Evolutionary conservation across 2,329 filamentous ascomycete genomes (phyloP).

Genomic region (Lachnellula subtilissima): DNA sequence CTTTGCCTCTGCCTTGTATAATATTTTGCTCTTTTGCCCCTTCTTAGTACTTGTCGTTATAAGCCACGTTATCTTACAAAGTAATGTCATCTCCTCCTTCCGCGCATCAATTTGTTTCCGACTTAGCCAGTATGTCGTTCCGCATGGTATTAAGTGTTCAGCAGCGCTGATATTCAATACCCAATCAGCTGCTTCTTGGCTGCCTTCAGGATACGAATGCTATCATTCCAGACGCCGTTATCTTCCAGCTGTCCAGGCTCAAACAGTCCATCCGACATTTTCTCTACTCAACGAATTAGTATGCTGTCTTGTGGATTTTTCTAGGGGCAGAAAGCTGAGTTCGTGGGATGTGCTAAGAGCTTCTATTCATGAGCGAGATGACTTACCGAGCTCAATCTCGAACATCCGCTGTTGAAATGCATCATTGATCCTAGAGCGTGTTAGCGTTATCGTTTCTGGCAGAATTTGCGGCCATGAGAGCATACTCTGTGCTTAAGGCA

Average conservation of each 20-base stretch:
- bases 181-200: constrained; percentile 15
- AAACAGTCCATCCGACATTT: constrained; percentile 4
- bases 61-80: constrained; percentile 1
- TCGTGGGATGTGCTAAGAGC: too few species aligned
- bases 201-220: constrained; percentile 9
- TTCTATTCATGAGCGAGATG: too few species aligned
- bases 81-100: background rate
- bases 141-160: background rate
- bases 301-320: too few species aligned
- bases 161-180: background rate
- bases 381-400: constrained; percentile 12
- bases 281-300: constrained; percentile 2
- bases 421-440: constrained; percentile 13
- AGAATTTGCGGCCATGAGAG: too few species aligned
- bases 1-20: too few species aligned
- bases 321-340: too few species aligned
- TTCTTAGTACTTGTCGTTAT: too few species aligned
- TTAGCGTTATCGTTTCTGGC: background rate
- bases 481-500: too few species aligned
- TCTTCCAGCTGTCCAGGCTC: background rate
- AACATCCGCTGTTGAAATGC: constrained; percentile 16
- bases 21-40: too few species aligned
- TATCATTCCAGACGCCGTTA: constrained; percentile 10
- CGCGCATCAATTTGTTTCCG: too few species aligned
- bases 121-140: background rate